A percentile compares a stretch with the other conserved stretches of the same genome.
Evolutionary conservation across 1,284 basidiomycete genomes (phyloP).

Genomic region (Tausonia pullulans): DNA sequence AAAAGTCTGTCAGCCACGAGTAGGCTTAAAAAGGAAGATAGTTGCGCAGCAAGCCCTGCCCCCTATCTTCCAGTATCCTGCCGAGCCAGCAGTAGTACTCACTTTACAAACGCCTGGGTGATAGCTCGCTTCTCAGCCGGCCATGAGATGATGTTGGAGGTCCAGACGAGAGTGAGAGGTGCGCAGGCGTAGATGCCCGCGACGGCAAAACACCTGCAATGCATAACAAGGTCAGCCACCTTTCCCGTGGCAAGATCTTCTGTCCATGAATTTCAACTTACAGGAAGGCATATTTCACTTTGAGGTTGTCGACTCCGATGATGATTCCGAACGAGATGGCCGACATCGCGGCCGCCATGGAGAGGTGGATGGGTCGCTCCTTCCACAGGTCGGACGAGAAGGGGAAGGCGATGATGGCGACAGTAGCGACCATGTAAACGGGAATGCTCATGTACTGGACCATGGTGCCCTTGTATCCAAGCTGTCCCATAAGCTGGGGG

Average conservation of each 20-base stretch:
- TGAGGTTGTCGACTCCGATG: constrained; percentile 29
- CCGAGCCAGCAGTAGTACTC: too few species aligned
- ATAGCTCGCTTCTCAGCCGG: constrained; percentile 37
- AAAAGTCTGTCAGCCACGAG: constrained; percentile 17
- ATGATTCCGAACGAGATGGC: constrained; percentile 36
- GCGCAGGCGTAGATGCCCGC: constrained; percentile 29
- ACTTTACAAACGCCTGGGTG: constrained; percentile 34
- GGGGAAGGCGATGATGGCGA: constrained; percentile 35
- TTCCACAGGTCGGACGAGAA: constrained; percentile 35
- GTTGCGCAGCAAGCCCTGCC: constrained; percentile 10
- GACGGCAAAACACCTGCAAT: constrained; percentile 22
- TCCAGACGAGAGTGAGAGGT: constrained; percentile 36
- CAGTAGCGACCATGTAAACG: constrained; percentile 28
- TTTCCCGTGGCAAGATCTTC: too few species aligned
- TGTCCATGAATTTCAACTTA: constrained; percentile 37
- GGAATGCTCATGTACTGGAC: constrained; percentile 29
- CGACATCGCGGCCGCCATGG: constrained; percentile 26
- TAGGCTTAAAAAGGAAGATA: constrained; percentile 18
- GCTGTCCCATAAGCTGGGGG: neutral
- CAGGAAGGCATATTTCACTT: constrained; percentile 39
- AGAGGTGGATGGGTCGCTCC: constrained; percentile 35
- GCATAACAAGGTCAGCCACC: neutral
- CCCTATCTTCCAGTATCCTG: too few species aligned
- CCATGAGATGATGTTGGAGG: constrained; percentile 30
- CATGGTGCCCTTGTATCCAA: constrained; percentile 1